These are phyloP conservation scores for Immersiella caudata DNA, from an alignment of 495 filamentous ascomycete species.

Conservation along the genomic window DNA sequence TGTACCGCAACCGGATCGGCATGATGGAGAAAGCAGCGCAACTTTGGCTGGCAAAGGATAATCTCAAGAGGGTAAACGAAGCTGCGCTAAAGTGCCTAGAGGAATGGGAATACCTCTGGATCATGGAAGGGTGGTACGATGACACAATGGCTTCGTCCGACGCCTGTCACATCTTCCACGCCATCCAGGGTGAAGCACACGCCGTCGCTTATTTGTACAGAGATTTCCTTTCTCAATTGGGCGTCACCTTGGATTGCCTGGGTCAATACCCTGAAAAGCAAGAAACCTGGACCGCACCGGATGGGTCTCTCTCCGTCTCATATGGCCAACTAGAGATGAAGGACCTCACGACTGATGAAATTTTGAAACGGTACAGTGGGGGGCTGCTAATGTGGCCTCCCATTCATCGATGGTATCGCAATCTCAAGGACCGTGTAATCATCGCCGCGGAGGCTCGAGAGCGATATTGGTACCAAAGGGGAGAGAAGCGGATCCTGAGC, in stretches of 20 bases:
- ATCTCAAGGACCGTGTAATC: neutral
- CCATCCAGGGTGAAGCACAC: neutral
- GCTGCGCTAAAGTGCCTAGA: too few relatives aligned
- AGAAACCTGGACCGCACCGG: neutral
- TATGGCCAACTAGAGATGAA: neutral
- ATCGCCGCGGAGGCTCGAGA: neutral
- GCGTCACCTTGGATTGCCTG: neutral
- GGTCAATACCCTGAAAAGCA: neutral
- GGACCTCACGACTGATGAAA: neutral
- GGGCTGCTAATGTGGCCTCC: neutral
- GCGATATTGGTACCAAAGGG: neutral
- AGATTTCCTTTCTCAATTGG: neutral
- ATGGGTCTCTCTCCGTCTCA: conserved; percentile 15
- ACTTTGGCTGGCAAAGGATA: too few relatives aligned
- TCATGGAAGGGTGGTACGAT: too few relatives aligned
- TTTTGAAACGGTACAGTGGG: conserved; percentile 7
- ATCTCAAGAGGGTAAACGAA: too few relatives aligned
- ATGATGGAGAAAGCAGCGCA: too few relatives aligned
- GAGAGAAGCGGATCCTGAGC: neutral
- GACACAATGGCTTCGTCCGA: too few relatives aligned
- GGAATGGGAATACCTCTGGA: too few relatives aligned
- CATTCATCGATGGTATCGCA: neutral
- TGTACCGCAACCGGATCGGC: neutral
- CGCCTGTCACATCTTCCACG: too few relatives aligned
- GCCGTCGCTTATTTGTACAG: neutral